Evolutionary conservation across 2,329 filamentous ascomycete genomes (phyloP).

Genomic region (Cladorrhinum sp.): DNA sequence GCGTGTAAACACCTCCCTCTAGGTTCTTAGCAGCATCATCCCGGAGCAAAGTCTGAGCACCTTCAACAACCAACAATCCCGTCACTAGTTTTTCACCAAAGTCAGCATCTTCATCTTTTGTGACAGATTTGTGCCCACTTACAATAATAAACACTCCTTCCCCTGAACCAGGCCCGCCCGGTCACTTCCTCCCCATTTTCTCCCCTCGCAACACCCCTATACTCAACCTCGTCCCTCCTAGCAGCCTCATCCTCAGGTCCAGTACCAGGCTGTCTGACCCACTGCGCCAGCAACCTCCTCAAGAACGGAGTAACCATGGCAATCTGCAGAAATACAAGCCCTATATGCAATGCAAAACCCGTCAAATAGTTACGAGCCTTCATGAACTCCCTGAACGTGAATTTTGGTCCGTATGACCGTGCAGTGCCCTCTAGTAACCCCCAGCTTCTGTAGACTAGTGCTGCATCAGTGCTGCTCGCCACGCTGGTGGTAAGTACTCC

Average conservation of each 20-base stretch:
- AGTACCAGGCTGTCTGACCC: conserved; percentile 53
- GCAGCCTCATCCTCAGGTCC: conserved; percentile 52
- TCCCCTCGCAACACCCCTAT: conserved; percentile 61
- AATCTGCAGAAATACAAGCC: conserved; percentile 41
- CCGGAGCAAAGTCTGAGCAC: conserved; percentile 62
- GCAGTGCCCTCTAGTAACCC: conserved; percentile 50
- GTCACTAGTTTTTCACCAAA: conserved; percentile 51
- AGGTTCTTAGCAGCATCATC: conserved; percentile 50
- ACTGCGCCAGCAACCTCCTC: conserved; percentile 42
- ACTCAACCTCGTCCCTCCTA: conserved; percentile 60
- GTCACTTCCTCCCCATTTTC: conserved; percentile 51
- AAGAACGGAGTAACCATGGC: conserved; percentile 47
- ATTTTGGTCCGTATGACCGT: conserved; percentile 59
- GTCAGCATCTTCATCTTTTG: conserved; percentile 1
- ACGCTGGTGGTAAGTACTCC: conserved; percentile 56
- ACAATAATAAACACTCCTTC: conserved; percentile 62
- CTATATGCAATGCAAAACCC: conserved; percentile 43
- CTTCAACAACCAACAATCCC: conserved; percentile 60
- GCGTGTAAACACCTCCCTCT: conserved; percentile 62
- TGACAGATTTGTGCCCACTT: no score
- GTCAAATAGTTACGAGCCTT: conserved; percentile 44
- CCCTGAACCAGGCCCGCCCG: conserved; percentile 53
- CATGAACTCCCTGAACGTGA: conserved; percentile 56
- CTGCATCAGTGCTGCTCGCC: conserved; percentile 47
- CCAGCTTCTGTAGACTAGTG: conserved; percentile 61